Percentiles rank a stretch among this genome's conserved stretches.
Evolutionary conservation across 2,329 filamentous ascomycete genomes (phyloP).

Genomic region (Trichoderma cornu-damae): DNA sequence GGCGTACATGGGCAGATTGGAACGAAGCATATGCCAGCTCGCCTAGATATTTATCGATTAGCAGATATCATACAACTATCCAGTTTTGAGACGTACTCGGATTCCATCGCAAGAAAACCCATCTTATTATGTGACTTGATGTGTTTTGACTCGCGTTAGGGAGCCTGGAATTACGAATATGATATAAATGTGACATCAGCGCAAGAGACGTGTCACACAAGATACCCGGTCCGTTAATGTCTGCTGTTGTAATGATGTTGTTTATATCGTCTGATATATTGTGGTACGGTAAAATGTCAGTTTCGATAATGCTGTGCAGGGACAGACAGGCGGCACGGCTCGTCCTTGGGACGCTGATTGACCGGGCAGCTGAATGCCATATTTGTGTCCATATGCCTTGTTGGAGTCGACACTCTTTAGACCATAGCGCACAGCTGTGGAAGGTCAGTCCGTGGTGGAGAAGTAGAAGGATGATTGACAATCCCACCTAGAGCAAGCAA

Average conservation of each 20-base stretch:
- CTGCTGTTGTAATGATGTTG: slow-evolving; percentile 67
- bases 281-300: slow-evolving; percentile 61
- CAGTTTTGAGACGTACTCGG: slow-evolving; percentile 53
- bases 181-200: slow-evolving; percentile 66
- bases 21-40: slow-evolving; percentile 64
- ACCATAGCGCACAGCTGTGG: slow-evolving; percentile 31
- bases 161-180: slow-evolving; percentile 60
- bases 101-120: slow-evolving; percentile 78
- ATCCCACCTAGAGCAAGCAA: slow-evolving; percentile 72
- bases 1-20: slow-evolving; percentile 58
- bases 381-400: slow-evolving; percentile 17
- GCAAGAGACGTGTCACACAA: slow-evolving; percentile 74
- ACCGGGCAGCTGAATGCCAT: slow-evolving; percentile 49
- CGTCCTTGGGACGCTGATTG: slow-evolving; percentile 62
- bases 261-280: slow-evolving; percentile 64
- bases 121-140: slow-evolving; percentile 68
- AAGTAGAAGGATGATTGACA: slow-evolving; percentile 21
- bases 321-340: slow-evolving; percentile 75
- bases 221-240: slow-evolving; percentile 72
- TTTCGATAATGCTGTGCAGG: slow-evolving; percentile 62
- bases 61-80: neutral
- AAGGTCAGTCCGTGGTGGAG: slow-evolving; percentile 28
- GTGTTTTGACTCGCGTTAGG: slow-evolving; percentile 63
- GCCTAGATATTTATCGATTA: slow-evolving; percentile 35
- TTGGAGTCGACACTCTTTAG: slow-evolving; percentile 33